Evolutionary conservation across 352 stramenopile species (phyloP).

Genomic region (Phytophthora quininea): DNA sequence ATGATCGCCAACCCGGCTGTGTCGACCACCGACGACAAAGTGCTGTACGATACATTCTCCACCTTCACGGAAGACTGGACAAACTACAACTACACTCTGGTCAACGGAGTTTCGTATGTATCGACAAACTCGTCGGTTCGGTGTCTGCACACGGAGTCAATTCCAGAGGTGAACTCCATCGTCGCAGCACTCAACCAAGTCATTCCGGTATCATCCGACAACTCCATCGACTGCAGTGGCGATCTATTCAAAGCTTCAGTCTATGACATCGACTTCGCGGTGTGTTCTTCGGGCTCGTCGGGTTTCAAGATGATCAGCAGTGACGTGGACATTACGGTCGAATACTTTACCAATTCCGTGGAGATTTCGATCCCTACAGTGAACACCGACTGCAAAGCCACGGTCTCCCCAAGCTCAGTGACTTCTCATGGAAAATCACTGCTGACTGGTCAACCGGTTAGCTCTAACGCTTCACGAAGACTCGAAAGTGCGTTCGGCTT

Average conservation of each 20-base stretch:
- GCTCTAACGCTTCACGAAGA: not conserved
- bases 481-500: constrained; percentile 20
- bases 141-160: constrained; percentile 20
- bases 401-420: not conserved
- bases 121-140: constrained; percentile 8
- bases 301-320: constrained; percentile 15
- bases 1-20: constrained; percentile 36
- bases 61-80: constrained; percentile 22
- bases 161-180: constrained; percentile 25
- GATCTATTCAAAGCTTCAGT: constrained; percentile 15
- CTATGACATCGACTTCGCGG: constrained; percentile 7
- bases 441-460: not conserved
- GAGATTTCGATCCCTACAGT: constrained; percentile 8
- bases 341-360: constrained; percentile 18
- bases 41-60: constrained; percentile 35
- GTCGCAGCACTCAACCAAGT: constrained; percentile 19
- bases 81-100: constrained; percentile 34
- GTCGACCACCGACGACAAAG: constrained; percentile 2
- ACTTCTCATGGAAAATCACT: not conserved
- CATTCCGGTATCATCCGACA: not conserved
- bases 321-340: constrained; percentile 27
- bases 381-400: not conserved
- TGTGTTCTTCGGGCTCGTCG: constrained; percentile 18
- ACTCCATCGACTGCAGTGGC: constrained; percentile 1
- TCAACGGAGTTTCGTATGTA: constrained; percentile 30